A percentile compares a stretch with the other conserved stretches of the same genome.
These are phyloP conservation scores for Selaginella moellendorffii DNA, from an alignment of 75 land plant species.

Conservation along the genomic window DNA sequence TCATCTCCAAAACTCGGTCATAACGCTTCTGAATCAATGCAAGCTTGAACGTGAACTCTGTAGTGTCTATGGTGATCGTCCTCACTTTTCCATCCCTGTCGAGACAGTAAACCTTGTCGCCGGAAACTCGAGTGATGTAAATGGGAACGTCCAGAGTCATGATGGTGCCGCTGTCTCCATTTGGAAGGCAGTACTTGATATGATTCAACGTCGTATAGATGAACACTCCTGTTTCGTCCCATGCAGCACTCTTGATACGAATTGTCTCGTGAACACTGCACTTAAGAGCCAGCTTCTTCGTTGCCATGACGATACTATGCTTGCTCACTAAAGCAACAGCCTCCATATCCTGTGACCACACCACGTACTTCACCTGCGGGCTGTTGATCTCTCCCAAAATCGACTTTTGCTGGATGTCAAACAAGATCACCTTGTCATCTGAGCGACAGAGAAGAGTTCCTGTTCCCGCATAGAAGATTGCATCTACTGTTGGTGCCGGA, in stretches of 20 bases:
- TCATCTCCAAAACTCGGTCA: constrained; percentile 56
- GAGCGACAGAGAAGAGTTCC: constrained; percentile 54
- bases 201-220: constrained; percentile 62
- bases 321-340: constrained; percentile 54
- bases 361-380: constrained; percentile 45
- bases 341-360: constrained; percentile 73
- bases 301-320: constrained; percentile 52
- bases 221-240: constrained; percentile 61
- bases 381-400: constrained; percentile 47
- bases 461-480: constrained; percentile 52
- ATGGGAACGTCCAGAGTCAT: constrained; percentile 58
- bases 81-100: constrained; percentile 59
- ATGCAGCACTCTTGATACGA: constrained; percentile 53
- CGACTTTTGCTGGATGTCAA: constrained; percentile 57
- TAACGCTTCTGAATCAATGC: constrained; percentile 41
- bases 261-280: constrained; percentile 42
- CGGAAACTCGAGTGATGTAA: constrained; percentile 50
- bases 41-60: constrained; percentile 59
- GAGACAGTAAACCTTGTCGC: constrained; percentile 39
- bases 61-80: constrained; percentile 38
- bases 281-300: constrained; percentile 38
- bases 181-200: constrained; percentile 65
- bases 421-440: constrained; percentile 47
- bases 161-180: constrained; percentile 67
- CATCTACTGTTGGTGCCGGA: constrained; percentile 40